Evolutionary conservation across 495 filamentous ascomycete genomes (phyloP), one percentile per base, ranked within the genome.

Genomic region (Echria macrotheca): DNA sequence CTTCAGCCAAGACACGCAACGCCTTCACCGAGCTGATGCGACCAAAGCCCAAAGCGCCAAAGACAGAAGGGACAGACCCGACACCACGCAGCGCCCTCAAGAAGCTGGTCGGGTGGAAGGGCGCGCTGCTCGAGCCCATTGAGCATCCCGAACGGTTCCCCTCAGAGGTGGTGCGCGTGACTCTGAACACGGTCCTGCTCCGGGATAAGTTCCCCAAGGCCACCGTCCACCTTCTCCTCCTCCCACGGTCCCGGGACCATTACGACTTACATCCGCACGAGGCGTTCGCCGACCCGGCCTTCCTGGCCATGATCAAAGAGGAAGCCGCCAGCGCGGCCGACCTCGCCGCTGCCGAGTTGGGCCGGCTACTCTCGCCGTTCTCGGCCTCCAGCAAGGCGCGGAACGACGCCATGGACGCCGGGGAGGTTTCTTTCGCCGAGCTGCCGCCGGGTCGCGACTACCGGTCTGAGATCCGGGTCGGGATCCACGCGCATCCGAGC

Each of bases 171-270:
- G 74, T 96, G 39, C 85, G 80, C 61, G 69, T 85, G 66, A 80
- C 82, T 55, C 67, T 72, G 5, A 66, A 83, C 50, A 94, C 86
- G 50, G 91, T 96, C 33, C 78, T 79, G 12, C 89, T 96, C 67
- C 71, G 85, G 33, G 93, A 98, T 65, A 64, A 78, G 41, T 98
- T 80, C 61, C 89, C 91, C 4, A 96, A 97, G 65, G 80, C 88
- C 17, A 79, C 76, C 10, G 69, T 96, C 5, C 93, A 98, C 66
- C 71, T 88, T 0, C 87, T 98, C 11, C 79, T 98, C 8, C 79
- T 98, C 3, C 88, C 91, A 8, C 85, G 91, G 18, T 78, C 86
- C 32, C 65, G 72, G 0, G 53, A 69, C 1, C 82, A 83, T 58
- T 78, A 72, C 51, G 63, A 72, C 8, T 70, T 81, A 10, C 86